These are phyloP conservation scores for Didymosphaeria variabile DNA, from an alignment of 2,329 filamentous ascomycete genomes.

Conservation along the genomic window DNA sequence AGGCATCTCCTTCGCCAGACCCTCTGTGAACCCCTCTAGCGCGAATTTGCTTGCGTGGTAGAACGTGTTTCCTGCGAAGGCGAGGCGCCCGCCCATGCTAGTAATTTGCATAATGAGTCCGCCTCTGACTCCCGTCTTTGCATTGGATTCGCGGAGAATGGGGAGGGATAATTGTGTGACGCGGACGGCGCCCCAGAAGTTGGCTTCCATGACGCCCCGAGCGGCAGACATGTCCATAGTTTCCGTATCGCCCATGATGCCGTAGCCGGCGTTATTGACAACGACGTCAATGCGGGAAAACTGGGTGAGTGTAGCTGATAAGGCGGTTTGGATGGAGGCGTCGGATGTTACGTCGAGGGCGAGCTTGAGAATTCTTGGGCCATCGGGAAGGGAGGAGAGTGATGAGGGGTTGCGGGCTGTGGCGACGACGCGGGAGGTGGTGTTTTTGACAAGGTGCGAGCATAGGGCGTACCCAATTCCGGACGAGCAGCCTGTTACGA, in stretches of 20 bases:
- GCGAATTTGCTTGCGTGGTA: constrained; percentile 38
- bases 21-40: constrained; percentile 57
- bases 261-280: constrained; percentile 57
- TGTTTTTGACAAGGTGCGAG: constrained; percentile 49
- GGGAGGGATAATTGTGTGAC: constrained; percentile 52
- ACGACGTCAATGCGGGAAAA: constrained; percentile 70
- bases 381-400: constrained; percentile 55
- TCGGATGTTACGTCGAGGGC: constrained; percentile 59
- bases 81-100: constrained; percentile 28
- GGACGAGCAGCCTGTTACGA: constrained; percentile 57
- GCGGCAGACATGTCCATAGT: constrained; percentile 44
- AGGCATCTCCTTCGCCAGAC: constrained; percentile 55
- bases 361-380: constrained; percentile 56
- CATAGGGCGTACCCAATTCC: constrained; percentile 58
- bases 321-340: constrained; percentile 47
- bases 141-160: constrained; percentile 50
- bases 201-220: constrained; percentile 53
- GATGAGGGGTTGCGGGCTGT: constrained; percentile 57
- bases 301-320: constrained; percentile 67
- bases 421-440: constrained; percentile 55
- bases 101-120: constrained; percentile 25
- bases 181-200: constrained; percentile 56
- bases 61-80: constrained; percentile 33
- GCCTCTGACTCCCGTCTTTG: constrained; percentile 23
- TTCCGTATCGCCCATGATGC: constrained; percentile 45